These are phyloP conservation scores for Meyerozyma sp. DNA, from an alignment of 1,139 yeast species.

Conservation along the genomic window DNA sequence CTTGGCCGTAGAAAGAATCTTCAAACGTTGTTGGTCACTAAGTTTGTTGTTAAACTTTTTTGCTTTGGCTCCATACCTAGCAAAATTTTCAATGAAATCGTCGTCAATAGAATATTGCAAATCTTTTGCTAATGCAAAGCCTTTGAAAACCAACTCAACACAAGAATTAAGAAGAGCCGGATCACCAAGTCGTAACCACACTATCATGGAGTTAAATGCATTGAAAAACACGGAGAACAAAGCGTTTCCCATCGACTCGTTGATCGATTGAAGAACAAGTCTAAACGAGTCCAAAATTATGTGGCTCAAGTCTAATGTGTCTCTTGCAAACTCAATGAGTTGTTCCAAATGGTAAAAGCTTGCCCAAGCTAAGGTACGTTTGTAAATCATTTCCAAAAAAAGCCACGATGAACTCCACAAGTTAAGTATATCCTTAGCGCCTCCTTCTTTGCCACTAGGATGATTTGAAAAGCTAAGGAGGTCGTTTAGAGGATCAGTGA, in stretches of 20 bases:
- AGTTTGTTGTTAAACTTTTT: slow-evolving; percentile 63
- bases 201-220: slow-evolving; percentile 58
- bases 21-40: slow-evolving; percentile 52
- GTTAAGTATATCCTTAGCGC: slow-evolving; percentile 14
- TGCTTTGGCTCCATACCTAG: slow-evolving; percentile 61
- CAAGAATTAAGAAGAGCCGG: slow-evolving; percentile 68
- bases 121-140: slow-evolving; percentile 59
- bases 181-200: slow-evolving; percentile 82
- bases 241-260: slow-evolving; percentile 6
- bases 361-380: slow-evolving; percentile 73
- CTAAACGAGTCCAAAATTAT: slow-evolving; percentile 61
- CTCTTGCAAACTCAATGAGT: slow-evolving; percentile 78
- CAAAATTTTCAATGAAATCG: slow-evolving; percentile 47
- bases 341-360: slow-evolving; percentile 48
- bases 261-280: slow-evolving; percentile 24
- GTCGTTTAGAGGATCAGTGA: slow-evolving; percentile 60
- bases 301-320: slow-evolving; percentile 75
- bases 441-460: not conserved
- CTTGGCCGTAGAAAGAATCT: slow-evolving; percentile 53
- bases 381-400: slow-evolving; percentile 64
- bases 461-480: slow-evolving; percentile 1
- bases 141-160: slow-evolving; percentile 62
- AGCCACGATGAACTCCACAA: slow-evolving; percentile 73
- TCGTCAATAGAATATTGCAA: slow-evolving; percentile 43
- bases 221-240: slow-evolving; percentile 34